Conservation (phyloP, 2,329 filamentous ascomycete species). For the Paracoccidioides lutzii region DNA sequence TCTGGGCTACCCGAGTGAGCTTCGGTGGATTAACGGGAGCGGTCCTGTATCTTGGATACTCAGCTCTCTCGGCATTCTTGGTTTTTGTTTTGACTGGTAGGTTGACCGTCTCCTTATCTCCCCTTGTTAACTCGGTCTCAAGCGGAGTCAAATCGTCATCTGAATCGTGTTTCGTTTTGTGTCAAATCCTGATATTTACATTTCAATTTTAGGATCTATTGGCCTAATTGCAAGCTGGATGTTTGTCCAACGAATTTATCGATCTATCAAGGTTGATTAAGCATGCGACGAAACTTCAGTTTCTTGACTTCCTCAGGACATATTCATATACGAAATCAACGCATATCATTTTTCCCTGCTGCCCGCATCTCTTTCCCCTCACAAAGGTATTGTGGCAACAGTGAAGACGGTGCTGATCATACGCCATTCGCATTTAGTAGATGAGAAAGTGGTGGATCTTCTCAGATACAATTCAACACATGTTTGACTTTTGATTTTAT, state of each 20-base stretch:
- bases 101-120: slow-evolving; percentile 23
- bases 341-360: too few species aligned
- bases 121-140: background rate
- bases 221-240: slow-evolving; percentile 91
- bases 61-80: slow-evolving; percentile 71
- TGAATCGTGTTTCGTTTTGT: background rate
- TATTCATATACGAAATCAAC: background rate
- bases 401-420: too few species aligned
- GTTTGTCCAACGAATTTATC: slow-evolving; percentile 88
- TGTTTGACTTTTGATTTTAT: too few species aligned
- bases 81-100: slow-evolving; percentile 90
- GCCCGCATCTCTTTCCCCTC: too few species aligned
- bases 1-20: slow-evolving; percentile 78
- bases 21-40: slow-evolving; percentile 74
- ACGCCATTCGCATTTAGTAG: too few species aligned
- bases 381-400: too few species aligned
- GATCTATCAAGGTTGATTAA: slow-evolving; percentile 95
- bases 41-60: slow-evolving; percentile 89
- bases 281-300: background rate
- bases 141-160: slow-evolving; percentile 11
- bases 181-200: background rate
- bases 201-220: slow-evolving; percentile 57
- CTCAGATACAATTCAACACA: too few species aligned
- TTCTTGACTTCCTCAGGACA: background rate
- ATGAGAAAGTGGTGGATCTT: too few species aligned